Base-by-base conservation (phyloP, 306 rosid species). In the Dalbergia cochinchinensis region DNA sequence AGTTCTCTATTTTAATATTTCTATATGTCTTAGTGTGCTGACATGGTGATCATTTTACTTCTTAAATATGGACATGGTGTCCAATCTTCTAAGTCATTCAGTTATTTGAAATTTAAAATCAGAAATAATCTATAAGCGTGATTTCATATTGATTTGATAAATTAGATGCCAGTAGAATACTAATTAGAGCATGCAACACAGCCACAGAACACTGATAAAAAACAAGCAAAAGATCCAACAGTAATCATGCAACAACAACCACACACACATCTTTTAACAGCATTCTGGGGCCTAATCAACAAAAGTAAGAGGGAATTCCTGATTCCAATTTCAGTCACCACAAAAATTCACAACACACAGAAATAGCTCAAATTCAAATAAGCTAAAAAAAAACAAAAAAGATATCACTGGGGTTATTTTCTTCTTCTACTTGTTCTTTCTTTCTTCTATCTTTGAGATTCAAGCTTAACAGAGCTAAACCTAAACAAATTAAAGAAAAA, bases 291-390 rank as follows among this genome's bases (percentile, higher is more conserved):
- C 87, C 98, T 77, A 22, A 0, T 22, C 26, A 1, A 22, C 26
- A 22, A 22, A 22, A 22, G 82, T 89, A 96, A 11, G 98, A 93
- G 83, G 98, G 97, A 98, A 96, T 96, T 70, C 39, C 65, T 60
- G 31, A 48, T 12, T 15, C 68, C 50, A 1, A 14, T 60, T 54
- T 16, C 73, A 20, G 75, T 59, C 44, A 15, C 65, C 2, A 5
- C 55, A 50, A 50, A 73, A 65, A 39, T 37, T 65, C 15, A 37
- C 69, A 26, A 35, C 41, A 35, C 22, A 22, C 26, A 22, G 4
- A 35, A 65, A 42, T 54, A 45, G 20, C 58, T 57, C 11, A 73
- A 80, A 80, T 39, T 33, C 4, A 47, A 69, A 7, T 7, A 53
- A 11, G 19, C 19, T 22, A 16, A 58, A 39, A 37, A 16, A 33